A percentile compares a stretch with the other conserved stretches of the same genome.
Conservation (phyloP, 2,329 filamentous ascomycete genomes). For the Bipolaris zeicola region DNA sequence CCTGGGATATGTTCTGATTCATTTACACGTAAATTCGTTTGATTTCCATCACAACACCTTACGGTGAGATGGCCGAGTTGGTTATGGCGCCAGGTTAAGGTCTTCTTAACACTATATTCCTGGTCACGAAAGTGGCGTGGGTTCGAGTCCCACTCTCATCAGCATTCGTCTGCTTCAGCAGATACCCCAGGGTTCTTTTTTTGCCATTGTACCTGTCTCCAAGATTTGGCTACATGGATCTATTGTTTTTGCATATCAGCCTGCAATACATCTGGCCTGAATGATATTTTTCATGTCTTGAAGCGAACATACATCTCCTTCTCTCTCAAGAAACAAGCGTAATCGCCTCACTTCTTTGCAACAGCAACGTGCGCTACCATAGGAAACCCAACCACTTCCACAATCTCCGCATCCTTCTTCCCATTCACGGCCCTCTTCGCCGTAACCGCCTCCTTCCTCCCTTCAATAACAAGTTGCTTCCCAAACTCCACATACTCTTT, state of each 20-base stretch:
- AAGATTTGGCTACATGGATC: neutral
- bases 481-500: slow-evolving; percentile 8
- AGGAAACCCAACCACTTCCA: slow-evolving; percentile 11
- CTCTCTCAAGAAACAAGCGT: too few relatives aligned
- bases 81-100: slow-evolving; percentile 45
- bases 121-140: slow-evolving; percentile 50
- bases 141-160: slow-evolving; percentile 51
- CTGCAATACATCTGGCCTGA: neutral
- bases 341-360: slow-evolving; percentile 6
- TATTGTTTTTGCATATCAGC: neutral
- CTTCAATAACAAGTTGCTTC: slow-evolving; percentile 3
- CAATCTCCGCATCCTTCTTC: slow-evolving; percentile 2
- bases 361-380: slow-evolving; percentile 17
- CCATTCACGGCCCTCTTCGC: slow-evolving; percentile 5
- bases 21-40: neutral
- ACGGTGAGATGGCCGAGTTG: slow-evolving; percentile 27
- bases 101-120: slow-evolving; percentile 32
- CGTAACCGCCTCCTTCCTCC: neutral
- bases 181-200: slow-evolving; percentile 32
- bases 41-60: neutral
- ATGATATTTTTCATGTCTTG: too few relatives aligned
- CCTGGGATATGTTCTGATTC: fast-evolving
- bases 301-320: too few relatives aligned
- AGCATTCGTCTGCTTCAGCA: slow-evolving; percentile 36
- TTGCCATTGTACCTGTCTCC: neutral